Conservation (phyloP, 2,329 filamentous ascomycete species). For the Colletotrichum orchidophilum region DNA sequence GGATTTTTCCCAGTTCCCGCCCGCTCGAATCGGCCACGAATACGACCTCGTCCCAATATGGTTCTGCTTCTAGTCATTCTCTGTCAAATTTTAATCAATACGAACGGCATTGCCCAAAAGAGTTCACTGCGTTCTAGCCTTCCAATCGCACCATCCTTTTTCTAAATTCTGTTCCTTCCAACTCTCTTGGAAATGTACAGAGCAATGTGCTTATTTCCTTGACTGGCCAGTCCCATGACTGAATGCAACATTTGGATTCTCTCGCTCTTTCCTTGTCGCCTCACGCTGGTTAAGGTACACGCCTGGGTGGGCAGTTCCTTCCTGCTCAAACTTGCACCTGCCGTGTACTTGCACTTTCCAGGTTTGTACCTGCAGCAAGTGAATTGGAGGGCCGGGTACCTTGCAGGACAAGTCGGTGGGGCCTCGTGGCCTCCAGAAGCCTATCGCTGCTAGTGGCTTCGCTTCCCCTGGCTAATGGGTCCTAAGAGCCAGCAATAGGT, state of each 20-base stretch:
- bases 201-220: not conserved
- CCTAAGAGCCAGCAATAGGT: not conserved
- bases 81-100: slow-evolving; percentile 20
- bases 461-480: slow-evolving; percentile 20
- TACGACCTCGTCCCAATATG: slow-evolving; percentile 18
- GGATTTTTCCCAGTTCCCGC: not conserved
- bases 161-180: not conserved
- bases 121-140: slow-evolving; percentile 18
- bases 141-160: not conserved
- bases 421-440: slow-evolving; percentile 28
- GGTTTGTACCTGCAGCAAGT: not conserved
- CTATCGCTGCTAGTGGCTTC: slow-evolving; percentile 27
- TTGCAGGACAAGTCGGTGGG: slow-evolving; percentile 24
- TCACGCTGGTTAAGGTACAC: not conserved
- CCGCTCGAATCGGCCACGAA: slow-evolving; percentile 11
- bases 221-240: not conserved
- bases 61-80: slow-evolving; percentile 21
- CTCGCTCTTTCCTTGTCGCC: not conserved
- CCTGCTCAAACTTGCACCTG: not conserved
- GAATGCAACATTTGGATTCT: not conserved
- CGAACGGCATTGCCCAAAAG: slow-evolving; percentile 24
- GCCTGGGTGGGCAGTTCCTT: not conserved
- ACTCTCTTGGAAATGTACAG: not conserved
- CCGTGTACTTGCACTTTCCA: not conserved
- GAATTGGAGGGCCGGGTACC: slow-evolving; percentile 32